Evolutionary conservation across 495 filamentous ascomycete genomes (phyloP), one percentile per base, ranked within the genome.

Genomic region (Elasticomyces elasticus): DNA sequence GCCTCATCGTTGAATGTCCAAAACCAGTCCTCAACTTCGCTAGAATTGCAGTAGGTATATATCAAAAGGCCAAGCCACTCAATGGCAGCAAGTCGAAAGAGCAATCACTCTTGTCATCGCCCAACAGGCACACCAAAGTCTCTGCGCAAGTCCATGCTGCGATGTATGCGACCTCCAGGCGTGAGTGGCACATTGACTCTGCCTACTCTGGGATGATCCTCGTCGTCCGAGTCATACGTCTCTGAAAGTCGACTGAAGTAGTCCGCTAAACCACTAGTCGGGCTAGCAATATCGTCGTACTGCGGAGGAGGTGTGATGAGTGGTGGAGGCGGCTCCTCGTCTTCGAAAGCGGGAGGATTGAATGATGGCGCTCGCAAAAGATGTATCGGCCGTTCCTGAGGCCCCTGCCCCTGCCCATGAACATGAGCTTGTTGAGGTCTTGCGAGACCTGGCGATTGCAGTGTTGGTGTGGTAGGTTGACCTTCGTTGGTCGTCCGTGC

Each of bases 341-440:
- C 86, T 52, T 95, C 86, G 60, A 97, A 98, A 0, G 90, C 77
- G 0, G 92, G 92, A 0, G 92, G 92, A 46, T 91, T 89, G 66
- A 85, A 94, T 0, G 87, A 92, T 0, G 94, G 94, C 3, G 76
- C 74, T n/a, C 92, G 82, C 19, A 97, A 66, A 5, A 97, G 76
- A 68, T 98, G 92, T 58, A 96, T 95, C 0, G 91, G 92, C 20
- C 91, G 72, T 51, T 71, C n/a, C 3, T 23, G n/a, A n/a, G n/a
- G 28, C 22, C 41, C 24, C 2, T 19, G 40, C 19, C 30, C 12
- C 3, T 55, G 62, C 15, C 67, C 67, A 10, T 54, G 53, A 25
- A 70, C 56, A 56, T 71, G 68, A 0, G 63, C 64, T 30, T 67
- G 59, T 55, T 65, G 69, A 11, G 67, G 69, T 20, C 66, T 58